phyloP scores from a whole-genome alignment of 2,329 filamentous ascomycete species.

The Chrysosporium keratinophilum region DNA sequence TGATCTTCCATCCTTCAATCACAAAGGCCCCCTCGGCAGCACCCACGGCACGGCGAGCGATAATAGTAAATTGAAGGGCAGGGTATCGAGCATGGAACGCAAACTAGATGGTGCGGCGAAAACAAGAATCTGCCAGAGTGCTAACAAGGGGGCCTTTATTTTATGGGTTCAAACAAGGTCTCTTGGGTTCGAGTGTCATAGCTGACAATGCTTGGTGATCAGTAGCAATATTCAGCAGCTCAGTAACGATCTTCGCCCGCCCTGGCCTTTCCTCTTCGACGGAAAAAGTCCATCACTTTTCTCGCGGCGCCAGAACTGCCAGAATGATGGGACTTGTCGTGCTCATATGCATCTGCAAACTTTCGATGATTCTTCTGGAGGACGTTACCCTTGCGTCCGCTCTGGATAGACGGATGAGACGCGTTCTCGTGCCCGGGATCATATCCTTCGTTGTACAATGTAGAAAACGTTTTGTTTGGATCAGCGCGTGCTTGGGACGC shows the following conservation, averaged over 20 bases:
- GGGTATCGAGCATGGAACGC: too few species aligned
- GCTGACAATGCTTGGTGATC: background rate
- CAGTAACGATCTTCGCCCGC: constrained; percentile 37
- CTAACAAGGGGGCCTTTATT: background rate
- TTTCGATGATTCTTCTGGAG: constrained; percentile 76
- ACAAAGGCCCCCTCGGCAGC: too few species aligned
- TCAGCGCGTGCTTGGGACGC: constrained; percentile 21
- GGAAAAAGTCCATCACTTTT: constrained; percentile 97
- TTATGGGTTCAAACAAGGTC: background rate
- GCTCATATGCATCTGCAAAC: constrained; percentile 69
- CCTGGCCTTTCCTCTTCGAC: constrained; percentile 69
- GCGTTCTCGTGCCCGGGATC: constrained; percentile 32
- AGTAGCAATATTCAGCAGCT: background rate
- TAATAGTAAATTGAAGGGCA: too few species aligned
- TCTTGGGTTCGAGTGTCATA: background rate
- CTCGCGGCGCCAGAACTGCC: constrained; percentile 81
- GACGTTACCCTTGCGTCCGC: constrained; percentile 43
- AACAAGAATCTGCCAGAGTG: too few species aligned
- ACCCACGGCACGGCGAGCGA: too few species aligned
- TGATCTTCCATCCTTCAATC: too few species aligned
- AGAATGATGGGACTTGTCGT: constrained; percentile 51
- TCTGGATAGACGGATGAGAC: constrained; percentile 36
- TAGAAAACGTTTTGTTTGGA: constrained; percentile 27
- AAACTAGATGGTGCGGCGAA: too few species aligned
- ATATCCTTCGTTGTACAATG: constrained; percentile 41